Conservation (phyloP, 78 protist genomes). For the Dictyostelium firmibasis region DNA sequence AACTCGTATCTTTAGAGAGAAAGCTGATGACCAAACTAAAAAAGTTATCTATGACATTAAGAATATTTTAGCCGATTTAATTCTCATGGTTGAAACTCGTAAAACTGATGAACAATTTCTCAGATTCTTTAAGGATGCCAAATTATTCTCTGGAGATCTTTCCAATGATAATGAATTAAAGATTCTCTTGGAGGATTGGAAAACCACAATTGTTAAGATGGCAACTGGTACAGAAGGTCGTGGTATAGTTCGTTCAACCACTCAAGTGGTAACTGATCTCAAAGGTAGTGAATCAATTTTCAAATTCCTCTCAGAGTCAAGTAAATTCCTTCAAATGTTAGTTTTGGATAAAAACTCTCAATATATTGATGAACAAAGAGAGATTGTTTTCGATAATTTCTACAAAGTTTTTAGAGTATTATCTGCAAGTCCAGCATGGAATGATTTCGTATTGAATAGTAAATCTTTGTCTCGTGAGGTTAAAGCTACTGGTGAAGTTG, state of each 20-base stretch:
- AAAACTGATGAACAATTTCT: slow-evolving; percentile 35
- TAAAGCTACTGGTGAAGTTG: neutral
- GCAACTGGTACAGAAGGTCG: slow-evolving; percentile 18
- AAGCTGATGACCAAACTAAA: slow-evolving; percentile 37
- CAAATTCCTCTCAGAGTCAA: slow-evolving; percentile 18
- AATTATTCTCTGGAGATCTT: slow-evolving; percentile 27
- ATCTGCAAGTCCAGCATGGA: slow-evolving; percentile 46
- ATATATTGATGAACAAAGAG: slow-evolving; percentile 34
- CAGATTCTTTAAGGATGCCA: slow-evolving; percentile 9
- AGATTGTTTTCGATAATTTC: slow-evolving; percentile 59
- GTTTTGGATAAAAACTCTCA: slow-evolving; percentile 15
- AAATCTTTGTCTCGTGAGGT: neutral
- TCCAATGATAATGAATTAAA: slow-evolving; percentile 38
- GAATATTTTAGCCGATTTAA: slow-evolving; percentile 25
- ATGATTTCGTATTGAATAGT: slow-evolving; percentile 11
- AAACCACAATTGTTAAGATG: slow-evolving; percentile 6
- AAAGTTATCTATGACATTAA: slow-evolving; percentile 57
- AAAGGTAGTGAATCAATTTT: slow-evolving; percentile 31
- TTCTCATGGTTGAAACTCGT: slow-evolving; percentile 62
- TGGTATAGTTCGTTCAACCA: neutral
- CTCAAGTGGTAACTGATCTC: neutral
- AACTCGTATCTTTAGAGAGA: slow-evolving; percentile 61
- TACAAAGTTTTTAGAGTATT: slow-evolving; percentile 17
- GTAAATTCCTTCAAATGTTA: slow-evolving; percentile 63
- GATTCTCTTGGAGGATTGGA: slow-evolving; percentile 48